phyloP scores from a whole-genome alignment of 1,139 yeast species.

The Hansenula sp. region DNA sequence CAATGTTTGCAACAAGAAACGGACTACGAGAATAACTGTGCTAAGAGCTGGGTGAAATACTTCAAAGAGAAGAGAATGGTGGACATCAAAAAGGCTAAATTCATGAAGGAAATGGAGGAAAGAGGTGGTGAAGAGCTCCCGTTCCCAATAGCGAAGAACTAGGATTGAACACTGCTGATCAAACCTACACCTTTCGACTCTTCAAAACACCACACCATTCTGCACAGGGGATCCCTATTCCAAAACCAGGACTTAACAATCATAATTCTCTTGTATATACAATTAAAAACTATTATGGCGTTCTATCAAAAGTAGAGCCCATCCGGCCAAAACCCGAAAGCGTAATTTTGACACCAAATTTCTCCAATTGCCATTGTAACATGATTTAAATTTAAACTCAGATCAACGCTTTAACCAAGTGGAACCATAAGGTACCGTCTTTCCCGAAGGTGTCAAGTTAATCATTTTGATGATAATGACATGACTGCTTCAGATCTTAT shows the following conservation, averaged over 20 bases:
- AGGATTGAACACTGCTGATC: neutral
- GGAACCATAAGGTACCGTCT: no score
- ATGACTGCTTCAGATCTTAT: neutral
- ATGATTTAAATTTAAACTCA: neutral
- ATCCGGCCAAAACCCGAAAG: conserved; percentile 1
- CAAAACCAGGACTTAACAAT: no score
- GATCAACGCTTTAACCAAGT: no score
- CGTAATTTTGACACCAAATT: neutral
- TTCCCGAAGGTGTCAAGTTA: neutral
- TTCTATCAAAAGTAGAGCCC: neutral
- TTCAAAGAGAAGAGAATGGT: conserved; percentile 64
- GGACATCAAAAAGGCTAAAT: conserved; percentile 49
- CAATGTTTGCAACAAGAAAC: conserved; percentile 42
- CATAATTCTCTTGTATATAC: no score
- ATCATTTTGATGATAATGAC: neutral
- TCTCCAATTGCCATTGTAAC: neutral
- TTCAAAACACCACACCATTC: neutral
- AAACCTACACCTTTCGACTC: neutral
- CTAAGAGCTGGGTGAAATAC: conserved; percentile 65
- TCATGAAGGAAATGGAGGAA: conserved; percentile 49
- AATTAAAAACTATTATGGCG: no score
- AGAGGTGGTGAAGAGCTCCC: conserved; percentile 35
- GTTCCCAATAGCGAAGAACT: conserved; percentile 14
- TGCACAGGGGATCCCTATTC: no score
- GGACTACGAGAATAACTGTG: conserved; percentile 52